These are phyloP conservation scores for Citrus cavaleriei DNA, from an alignment of 345 rosid species.

Conservation along the genomic window DNA sequence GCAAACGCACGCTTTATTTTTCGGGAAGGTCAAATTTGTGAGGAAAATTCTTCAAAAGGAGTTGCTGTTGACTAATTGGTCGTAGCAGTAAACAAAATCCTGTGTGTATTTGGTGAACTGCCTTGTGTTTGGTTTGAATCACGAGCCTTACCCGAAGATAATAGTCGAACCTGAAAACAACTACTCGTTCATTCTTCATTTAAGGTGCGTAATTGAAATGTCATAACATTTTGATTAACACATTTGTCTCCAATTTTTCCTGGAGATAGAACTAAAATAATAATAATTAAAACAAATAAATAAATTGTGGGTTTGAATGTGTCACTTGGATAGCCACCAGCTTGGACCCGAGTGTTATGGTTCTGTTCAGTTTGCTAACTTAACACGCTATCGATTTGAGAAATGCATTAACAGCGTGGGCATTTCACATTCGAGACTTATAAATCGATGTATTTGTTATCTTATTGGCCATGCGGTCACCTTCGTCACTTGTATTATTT, in stretches of 20 bases:
- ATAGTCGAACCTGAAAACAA: constrained; percentile 17
- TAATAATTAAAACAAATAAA: neutral
- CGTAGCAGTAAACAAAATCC: neutral
- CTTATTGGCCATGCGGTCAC: neutral
- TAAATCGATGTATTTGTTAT: neutral
- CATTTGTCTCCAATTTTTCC: neutral
- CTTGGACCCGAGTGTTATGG: constrained; percentile 16
- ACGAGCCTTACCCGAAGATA: neutral
- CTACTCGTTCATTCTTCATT: neutral
- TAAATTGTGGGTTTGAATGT: neutral
- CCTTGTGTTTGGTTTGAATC: neutral
- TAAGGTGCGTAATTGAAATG: neutral
- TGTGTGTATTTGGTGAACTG: neutral
- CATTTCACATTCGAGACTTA: neutral
- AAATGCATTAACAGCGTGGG: neutral
- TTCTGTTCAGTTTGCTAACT: neutral
- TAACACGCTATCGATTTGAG: constrained; percentile 6
- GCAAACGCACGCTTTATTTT: neutral
- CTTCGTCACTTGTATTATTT: neutral
- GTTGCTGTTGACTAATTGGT: neutral
- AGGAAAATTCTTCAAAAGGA: neutral
- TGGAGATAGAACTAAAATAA: neutral
- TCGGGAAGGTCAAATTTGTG: constrained; percentile 6
- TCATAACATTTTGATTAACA: neutral
- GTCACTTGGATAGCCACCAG: constrained; percentile 20